Conservation (phyloP, 495 filamentous ascomycete genomes). For the Talaromyces proteolyticus region DNA sequence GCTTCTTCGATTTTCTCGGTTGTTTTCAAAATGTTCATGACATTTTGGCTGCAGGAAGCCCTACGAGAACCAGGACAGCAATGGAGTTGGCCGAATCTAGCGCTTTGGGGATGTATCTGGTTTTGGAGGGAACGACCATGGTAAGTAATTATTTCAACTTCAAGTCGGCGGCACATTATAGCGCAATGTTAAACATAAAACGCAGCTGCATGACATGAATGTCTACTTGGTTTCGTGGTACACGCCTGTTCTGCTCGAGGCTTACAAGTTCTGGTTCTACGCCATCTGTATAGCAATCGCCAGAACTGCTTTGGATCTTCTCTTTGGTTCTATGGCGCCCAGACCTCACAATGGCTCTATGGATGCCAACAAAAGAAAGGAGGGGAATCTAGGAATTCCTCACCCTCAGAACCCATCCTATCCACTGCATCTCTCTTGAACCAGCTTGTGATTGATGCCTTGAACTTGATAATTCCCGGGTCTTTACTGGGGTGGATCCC, state of each 20-base stretch:
- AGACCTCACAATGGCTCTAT: background rate
- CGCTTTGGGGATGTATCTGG: slow-evolving; percentile 11
- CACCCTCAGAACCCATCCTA: background rate
- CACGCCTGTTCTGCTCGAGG: slow-evolving; percentile 9
- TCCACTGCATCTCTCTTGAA: slow-evolving; percentile 5
- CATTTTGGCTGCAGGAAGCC: background rate
- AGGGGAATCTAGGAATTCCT: background rate
- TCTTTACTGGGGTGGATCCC: slow-evolving; percentile 11
- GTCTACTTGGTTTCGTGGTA: slow-evolving; percentile 11
- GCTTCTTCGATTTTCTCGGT: slow-evolving; percentile 12
- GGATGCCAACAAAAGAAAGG: background rate
- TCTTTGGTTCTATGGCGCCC: background rate
- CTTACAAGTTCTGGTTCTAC: slow-evolving; percentile 16
- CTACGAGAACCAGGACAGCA: background rate
- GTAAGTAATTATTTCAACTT: slow-evolving; percentile 6
- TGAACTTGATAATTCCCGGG: slow-evolving; percentile 10
- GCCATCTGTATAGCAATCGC: slow-evolving; percentile 9
- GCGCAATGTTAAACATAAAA: background rate
- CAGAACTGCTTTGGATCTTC: slow-evolving; percentile 4
- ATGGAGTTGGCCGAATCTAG: slow-evolving; percentile 9
- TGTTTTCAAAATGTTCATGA: slow-evolving; percentile 10
- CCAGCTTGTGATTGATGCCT: slow-evolving; percentile 7
- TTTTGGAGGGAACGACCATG: slow-evolving; percentile 11
- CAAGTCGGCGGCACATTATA: no score
- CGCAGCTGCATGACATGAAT: slow-evolving; percentile 13